These are phyloP conservation scores for Lasiosphaeriaceae sp. DNA, from an alignment of 495 filamentous ascomycete species.

Conservation along the genomic window DNA sequence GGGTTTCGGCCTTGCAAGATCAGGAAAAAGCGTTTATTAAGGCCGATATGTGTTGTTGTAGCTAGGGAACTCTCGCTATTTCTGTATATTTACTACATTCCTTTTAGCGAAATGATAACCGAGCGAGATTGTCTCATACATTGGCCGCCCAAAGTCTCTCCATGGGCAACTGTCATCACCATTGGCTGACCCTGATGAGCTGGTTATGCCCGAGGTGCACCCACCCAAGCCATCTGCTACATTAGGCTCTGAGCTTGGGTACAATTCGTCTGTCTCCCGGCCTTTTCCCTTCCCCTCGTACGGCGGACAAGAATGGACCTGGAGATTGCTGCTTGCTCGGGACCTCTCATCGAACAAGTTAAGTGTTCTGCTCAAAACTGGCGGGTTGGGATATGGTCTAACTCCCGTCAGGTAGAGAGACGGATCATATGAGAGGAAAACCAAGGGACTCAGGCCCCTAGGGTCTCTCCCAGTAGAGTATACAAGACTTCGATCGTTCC, in stretches of 20 bases:
- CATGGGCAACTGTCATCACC: not conserved
- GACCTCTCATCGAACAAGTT: not conserved
- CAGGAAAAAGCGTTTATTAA: not conserved
- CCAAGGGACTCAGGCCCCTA: conserved; percentile 44
- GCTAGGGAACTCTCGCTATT: not conserved
- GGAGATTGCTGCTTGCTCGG: not conserved
- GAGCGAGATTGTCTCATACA: not conserved
- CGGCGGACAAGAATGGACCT: not conserved
- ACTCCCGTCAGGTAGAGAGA: conserved; percentile 23
- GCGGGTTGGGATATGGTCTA: conserved; percentile 14
- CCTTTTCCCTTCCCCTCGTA: not conserved
- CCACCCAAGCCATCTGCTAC: not conserved
- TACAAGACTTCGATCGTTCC: conserved; percentile 61
- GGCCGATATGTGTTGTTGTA: not conserved
- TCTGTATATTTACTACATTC: not conserved
- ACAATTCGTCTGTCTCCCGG: not conserved
- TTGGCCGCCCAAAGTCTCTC: not conserved
- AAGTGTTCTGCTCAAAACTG: not conserved
- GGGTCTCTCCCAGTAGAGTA: conserved; percentile 43
- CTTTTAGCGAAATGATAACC: not conserved
- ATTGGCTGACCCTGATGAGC: not conserved
- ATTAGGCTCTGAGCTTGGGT: not conserved
- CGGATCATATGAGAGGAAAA: conserved; percentile 65
- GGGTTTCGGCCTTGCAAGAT: not conserved
- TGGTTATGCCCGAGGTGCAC: not conserved